These are phyloP conservation scores for Podaxis sp. DNA, from an alignment of 768 basidiomycete species.

Conservation along the genomic window DNA sequence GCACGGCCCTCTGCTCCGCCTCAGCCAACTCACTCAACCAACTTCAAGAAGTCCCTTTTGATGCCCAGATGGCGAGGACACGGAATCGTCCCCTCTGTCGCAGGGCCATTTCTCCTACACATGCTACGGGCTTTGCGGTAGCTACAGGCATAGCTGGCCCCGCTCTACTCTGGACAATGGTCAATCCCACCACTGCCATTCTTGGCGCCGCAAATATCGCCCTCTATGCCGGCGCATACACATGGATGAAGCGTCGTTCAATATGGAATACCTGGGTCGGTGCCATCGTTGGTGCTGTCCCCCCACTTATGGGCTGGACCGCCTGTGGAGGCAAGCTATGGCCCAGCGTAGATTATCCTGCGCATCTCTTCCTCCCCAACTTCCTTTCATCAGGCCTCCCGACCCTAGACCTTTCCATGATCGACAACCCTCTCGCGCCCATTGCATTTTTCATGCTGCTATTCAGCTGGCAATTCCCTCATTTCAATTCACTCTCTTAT, in stretches of 20 bases:
- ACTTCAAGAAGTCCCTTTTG: constrained; percentile 90
- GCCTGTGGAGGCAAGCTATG: constrained; percentile 83
- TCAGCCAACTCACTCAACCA: constrained; percentile 96
- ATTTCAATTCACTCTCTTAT: constrained; percentile 93
- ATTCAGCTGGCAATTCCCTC: constrained; percentile 98
- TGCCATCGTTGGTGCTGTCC: constrained; percentile 86
- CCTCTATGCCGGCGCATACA: constrained; percentile 91
- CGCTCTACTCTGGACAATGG: constrained; percentile 73
- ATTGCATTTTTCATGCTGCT: constrained; percentile 80
- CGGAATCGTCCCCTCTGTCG: constrained; percentile 85
- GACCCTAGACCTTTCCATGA: constrained; percentile 43
- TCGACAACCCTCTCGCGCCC: constrained; percentile 82
- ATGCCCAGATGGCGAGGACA: constrained; percentile 95
- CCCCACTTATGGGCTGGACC: constrained; percentile 98
- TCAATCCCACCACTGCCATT: constrained; percentile 82
- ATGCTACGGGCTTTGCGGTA: constrained; percentile 79
- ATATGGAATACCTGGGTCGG: constrained; percentile 94
- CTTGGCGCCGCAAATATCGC: constrained; percentile 84
- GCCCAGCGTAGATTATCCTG: constrained; percentile 60
- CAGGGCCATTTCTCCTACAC: constrained; percentile 78
- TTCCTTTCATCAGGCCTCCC: constrained; percentile 42
- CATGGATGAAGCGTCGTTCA: constrained; percentile 84
- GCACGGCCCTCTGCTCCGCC: constrained; percentile 88
- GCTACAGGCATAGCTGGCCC: constrained; percentile 80
- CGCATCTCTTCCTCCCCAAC: constrained; percentile 61